Conservation (phyloP, 2,329 filamentous ascomycete species). For the Stemphylium lycopersici region DNA sequence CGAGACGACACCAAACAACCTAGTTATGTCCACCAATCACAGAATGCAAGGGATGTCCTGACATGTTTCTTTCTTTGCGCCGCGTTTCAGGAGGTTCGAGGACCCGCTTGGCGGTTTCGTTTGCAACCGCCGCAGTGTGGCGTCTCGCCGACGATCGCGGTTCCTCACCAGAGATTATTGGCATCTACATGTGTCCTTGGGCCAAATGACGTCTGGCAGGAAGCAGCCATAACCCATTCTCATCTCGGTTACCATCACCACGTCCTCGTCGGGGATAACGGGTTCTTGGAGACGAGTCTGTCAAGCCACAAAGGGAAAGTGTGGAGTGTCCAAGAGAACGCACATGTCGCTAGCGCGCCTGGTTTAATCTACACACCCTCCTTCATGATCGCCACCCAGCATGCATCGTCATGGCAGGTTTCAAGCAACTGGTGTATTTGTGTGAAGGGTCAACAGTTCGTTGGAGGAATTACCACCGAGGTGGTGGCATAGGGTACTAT, state of each 20-base stretch:
- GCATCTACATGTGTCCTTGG: background rate
- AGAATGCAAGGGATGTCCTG: background rate
- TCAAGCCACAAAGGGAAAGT: slow-evolving; percentile 13
- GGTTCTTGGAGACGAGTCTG: slow-evolving; percentile 3
- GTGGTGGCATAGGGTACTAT: slow-evolving; percentile 18
- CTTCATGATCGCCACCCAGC: slow-evolving; percentile 33
- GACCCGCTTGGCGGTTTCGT: slow-evolving; percentile 11
- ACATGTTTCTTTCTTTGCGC: slow-evolving; percentile 1
- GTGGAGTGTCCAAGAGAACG: slow-evolving; percentile 14
- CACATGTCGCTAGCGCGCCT: slow-evolving; percentile 32
- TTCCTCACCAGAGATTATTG: background rate
- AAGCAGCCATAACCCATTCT: background rate
- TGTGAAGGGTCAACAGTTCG: slow-evolving; percentile 16
- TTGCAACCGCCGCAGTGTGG: background rate
- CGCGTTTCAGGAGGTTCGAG: slow-evolving; percentile 20
- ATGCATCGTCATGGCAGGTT: slow-evolving; percentile 26
- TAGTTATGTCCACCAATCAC: slow-evolving; percentile 31
- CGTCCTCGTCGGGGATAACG: slow-evolving; percentile 1
- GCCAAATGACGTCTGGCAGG: background rate
- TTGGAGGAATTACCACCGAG: slow-evolving; percentile 24
- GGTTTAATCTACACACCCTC: slow-evolving; percentile 38
- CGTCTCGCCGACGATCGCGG: background rate
- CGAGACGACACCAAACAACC: slow-evolving; percentile 21
- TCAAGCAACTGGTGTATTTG: slow-evolving; percentile 21
- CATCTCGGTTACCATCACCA: slow-evolving; percentile 3